Base-by-base conservation (phyloP, 2,329 filamentous ascomycete species). In the Elsinoe australis region DNA sequence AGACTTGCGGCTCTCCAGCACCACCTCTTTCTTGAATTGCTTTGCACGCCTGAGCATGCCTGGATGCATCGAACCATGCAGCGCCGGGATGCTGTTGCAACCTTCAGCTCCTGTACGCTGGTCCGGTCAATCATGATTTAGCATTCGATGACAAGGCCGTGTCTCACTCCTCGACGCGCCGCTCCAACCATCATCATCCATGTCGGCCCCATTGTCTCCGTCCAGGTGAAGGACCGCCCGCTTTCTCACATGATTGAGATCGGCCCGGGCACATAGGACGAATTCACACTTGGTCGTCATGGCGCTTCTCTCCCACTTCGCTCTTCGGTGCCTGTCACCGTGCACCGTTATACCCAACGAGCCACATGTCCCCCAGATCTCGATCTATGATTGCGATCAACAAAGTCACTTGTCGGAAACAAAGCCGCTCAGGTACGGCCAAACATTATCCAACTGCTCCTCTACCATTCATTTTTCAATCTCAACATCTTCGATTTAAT, bases 301-400 rank as follows among this genome's bases (percentile, higher is more conserved):
- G 7, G 21, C 21, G 24, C 28, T 18, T 44, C 7, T 44, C 24
- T 31, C 10, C 17, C 14, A 18, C 18, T 29, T 44, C 39, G 39
- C 39, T 44, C 14, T 31, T 15, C 39, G 39, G 39, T 31, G 26
- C 39, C 39, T 44, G 39, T 44, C 39, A 44, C 39, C 39, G 39
- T 44, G 39, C 39, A 44, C 28, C 22, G 33, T 19, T 44, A 24
- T 17, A 21, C 39, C 26, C 39, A 44, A 44, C 39, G 39, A 44
- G 39, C 39, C 39, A 26, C 39, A 44, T 15, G 24, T 15, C 10
- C 24, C 18, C 24, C 39, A 26, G 39, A 44, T 44, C 39, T 12
- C 39, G 39, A 44, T 44, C 39, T 44, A 12, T 14, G 17, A 44
- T 44, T 24, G 31, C 29, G 39, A 44, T 44, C 39, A 44, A 32